Conservation (phyloP, 768 basidiomycete genomes). For the Artomyces pyxidatus region DNA sequence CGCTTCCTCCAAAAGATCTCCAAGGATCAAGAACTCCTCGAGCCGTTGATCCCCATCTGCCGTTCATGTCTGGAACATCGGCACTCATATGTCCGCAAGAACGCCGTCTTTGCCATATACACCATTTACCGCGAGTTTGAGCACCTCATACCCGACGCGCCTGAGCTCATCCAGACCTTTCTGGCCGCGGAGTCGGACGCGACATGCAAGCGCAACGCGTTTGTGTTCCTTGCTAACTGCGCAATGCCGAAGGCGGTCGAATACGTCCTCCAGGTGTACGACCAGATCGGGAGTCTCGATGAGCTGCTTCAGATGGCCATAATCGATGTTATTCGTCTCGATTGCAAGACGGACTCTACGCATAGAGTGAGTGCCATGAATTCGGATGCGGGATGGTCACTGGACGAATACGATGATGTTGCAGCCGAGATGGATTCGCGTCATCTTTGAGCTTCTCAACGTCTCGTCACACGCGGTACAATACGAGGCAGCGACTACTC, state of each 20-base stretch:
- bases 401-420: background rate
- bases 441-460: slow-evolving; percentile 87
- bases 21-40: slow-evolving; percentile 87
- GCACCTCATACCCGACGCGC: slow-evolving; percentile 90
- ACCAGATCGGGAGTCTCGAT: slow-evolving; percentile 74
- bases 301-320: slow-evolving; percentile 93
- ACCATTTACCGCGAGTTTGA: slow-evolving; percentile 94
- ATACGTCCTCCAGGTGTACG: slow-evolving; percentile 81
- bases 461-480: slow-evolving; percentile 89
- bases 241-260: slow-evolving; percentile 89
- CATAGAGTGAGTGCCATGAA: slow-evolving; percentile 53
- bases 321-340: slow-evolving; percentile 87
- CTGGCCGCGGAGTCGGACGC: slow-evolving; percentile 92
- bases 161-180: slow-evolving; percentile 94
- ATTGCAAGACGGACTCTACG: slow-evolving; percentile 78
- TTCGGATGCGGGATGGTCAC: background rate
- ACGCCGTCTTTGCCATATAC: slow-evolving; percentile 94
- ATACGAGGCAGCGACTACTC: slow-evolving; percentile 93
- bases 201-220: slow-evolving; percentile 95
- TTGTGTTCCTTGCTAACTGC: slow-evolving; percentile 84
- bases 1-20: slow-evolving; percentile 95
- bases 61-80: slow-evolving; percentile 94
- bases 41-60: slow-evolving; percentile 91
- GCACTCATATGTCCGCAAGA: slow-evolving; percentile 96
- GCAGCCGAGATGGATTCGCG: slow-evolving; percentile 88